A percentile compares a stretch with the other conserved stretches of the same genome.
phyloP scores from a whole-genome alignment of 2,329 filamentous ascomycete genomes.

The Coniella vitis region DNA sequence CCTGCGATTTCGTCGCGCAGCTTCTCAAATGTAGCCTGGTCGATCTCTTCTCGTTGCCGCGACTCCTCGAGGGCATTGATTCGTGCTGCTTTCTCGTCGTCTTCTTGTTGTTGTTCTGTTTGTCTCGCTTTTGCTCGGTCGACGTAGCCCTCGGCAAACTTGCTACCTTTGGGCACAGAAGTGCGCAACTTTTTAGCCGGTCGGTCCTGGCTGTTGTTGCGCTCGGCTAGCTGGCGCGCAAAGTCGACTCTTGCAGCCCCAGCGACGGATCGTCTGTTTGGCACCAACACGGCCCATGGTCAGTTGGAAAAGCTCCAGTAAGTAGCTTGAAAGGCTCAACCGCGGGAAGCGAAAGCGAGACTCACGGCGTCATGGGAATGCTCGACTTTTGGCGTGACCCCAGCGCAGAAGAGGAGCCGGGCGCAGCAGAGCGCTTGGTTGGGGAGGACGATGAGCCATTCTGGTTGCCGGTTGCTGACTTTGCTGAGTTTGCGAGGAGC shows the following conservation, averaged over 20 bases:
- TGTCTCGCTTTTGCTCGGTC: constrained; percentile 67
- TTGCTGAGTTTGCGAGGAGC: constrained; percentile 46
- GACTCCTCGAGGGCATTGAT: constrained; percentile 75
- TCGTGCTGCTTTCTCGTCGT: constrained; percentile 52
- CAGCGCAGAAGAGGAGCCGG: constrained; percentile 42
- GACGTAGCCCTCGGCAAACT: constrained; percentile 71
- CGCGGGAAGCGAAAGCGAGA: constrained; percentile 17
- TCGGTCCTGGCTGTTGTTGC: constrained; percentile 49
- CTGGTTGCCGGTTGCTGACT: constrained; percentile 29
- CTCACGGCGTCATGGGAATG: constrained; percentile 92
- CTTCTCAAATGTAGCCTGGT: constrained; percentile 69
- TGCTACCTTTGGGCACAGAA: constrained; percentile 74
- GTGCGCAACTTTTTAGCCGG: constrained; percentile 70
- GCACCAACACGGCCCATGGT: neutral
- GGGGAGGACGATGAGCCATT: constrained; percentile 38
- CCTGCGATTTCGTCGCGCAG: constrained; percentile 72
- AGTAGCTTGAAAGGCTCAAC: too few species aligned
- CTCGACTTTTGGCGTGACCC: constrained; percentile 73
- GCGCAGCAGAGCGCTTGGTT: constrained; percentile 21
- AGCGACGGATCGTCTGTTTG: constrained; percentile 55
- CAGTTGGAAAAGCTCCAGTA: neutral
- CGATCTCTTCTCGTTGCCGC: constrained; percentile 77
- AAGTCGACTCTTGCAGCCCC: constrained; percentile 58
- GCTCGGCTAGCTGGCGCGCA: constrained; percentile 75
- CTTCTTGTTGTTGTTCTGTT: constrained; percentile 34